phyloP scores from a whole-genome alignment of 495 filamentous ascomycete genomes.

The Chaetomium fimeti region DNA sequence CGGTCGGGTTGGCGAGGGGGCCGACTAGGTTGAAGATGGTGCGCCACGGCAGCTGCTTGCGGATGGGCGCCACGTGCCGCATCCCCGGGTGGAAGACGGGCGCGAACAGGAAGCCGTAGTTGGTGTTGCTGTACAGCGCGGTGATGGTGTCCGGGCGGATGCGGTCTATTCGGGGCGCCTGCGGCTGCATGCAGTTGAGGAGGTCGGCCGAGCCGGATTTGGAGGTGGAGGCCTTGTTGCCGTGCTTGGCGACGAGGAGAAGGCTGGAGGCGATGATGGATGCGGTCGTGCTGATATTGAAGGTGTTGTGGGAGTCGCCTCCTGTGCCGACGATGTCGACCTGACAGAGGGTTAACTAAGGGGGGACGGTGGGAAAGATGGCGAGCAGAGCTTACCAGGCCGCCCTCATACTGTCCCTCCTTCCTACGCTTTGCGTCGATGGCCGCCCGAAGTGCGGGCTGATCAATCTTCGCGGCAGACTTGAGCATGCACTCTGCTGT shows the following conservation, averaged over 20 bases:
- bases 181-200: conserved; percentile 66
- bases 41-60: conserved; percentile 79
- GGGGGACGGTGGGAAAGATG: background rate
- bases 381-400: conserved; percentile 52
- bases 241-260: conserved; percentile 87
- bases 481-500: conserved; percentile 66
- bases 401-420: conserved; percentile 69
- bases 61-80: conserved; percentile 77
- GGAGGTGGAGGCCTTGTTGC: conserved; percentile 92
- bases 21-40: conserved; percentile 97
- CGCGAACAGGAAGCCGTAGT: conserved; percentile 95
- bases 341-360: conserved; percentile 40
- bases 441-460: conserved; percentile 35
- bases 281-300: conserved; percentile 94
- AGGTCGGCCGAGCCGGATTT: conserved; percentile 95
- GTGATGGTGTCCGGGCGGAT: conserved; percentile 68
- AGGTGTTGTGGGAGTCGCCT: conserved; percentile 93
- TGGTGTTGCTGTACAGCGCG: conserved; percentile 68
- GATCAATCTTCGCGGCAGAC: conserved; percentile 53
- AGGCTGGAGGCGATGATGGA: conserved; percentile 86
- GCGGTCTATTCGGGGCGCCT: conserved; percentile 67
- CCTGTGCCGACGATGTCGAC: conserved; percentile 98
- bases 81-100: conserved; percentile 96
- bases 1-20: conserved; percentile 84
- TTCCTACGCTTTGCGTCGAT: conserved; percentile 55